Evolutionary conservation across 345 rosid genomes (phyloP), one percentile per base, ranked within the genome.

Genomic region (Brassica rapa): DNA sequence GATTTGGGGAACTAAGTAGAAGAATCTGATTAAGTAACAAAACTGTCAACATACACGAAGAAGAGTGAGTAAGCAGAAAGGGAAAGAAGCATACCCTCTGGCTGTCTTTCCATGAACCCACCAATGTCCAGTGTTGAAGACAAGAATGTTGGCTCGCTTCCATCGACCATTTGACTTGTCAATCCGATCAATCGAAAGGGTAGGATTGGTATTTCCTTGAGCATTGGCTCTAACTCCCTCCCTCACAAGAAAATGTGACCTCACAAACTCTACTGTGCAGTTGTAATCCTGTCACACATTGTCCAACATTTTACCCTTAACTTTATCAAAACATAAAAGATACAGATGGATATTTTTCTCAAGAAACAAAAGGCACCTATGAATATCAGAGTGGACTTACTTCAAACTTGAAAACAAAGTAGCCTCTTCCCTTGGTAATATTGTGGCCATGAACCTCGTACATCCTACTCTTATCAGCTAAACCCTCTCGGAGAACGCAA

Each of bases 101-200:
- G 96, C 89, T 70, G 99, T 95, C 84, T 95, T 95, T 71, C 98
- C 98, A 86, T 93, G 98, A 81, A 88, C 87, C 99, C 99, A 95
- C 99, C 97, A 93, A 76, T 95, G 99, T 62, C 90, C 98, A 33
- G 97, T 95, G 84, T 95, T 95, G 77, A 95, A 95, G 59, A 93
- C 88, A 72, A 93, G 87, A 77, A 95, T 91, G 82, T 95, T 88
- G 41, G 93, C 98, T 27, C 85, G 85, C 83, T 85, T 89, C 98
- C 97, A 93, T 77, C 85, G 85, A 6, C 77, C 75, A 35, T 89
- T 60, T 30, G 89, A 64, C 89, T 93, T 91, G 85, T 93, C 98
- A 60, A 93, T 91, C 82, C 72, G 81, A 80, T 95, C 99, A 62
- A 95, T 88, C 15, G 91, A 90, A 69, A 93, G 84, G 69, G 87